Evolutionary conservation across 139 green algal genomes (phyloP), one percentile per base, ranked within the genome.

Genomic region (Nannochloris sp.): DNA sequence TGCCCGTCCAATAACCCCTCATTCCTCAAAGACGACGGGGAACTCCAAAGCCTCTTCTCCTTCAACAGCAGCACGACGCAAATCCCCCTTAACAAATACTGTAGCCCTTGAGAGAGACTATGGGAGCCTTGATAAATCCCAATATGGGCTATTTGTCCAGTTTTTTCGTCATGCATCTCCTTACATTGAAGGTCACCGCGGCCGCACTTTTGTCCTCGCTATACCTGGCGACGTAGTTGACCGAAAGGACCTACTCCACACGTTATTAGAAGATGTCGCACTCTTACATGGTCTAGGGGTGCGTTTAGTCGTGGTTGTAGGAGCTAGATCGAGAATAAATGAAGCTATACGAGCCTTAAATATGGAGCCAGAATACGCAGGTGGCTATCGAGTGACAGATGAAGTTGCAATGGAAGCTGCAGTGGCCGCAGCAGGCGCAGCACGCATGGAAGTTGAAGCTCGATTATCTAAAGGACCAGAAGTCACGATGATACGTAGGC

Each of bases 151-250:
- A 32, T 78, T 78, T 60, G 71, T 78, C 24, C 64, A 78, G 51
- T 78, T 78, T 51, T 78, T 78, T 44, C 47, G 71, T 4, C 71
- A 78, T 51, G 87, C 91, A 0, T 93, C 83, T 0, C 83, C 92
- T 6, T 98, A 98, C 73, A 97, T 98, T 8, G 83, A 85, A 54
- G 86, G 86, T 27, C 92, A 98, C 71, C 66, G 88, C 0, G 85
- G 75, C 0, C 75, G 81, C 24, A 94, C 87, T 0, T 97, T 98
- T 77, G 90, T 98, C 25, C 65, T 97, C 15, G 82, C 92, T n/a
- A 71, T 97, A 0, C 92, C 92, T n/a, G 92, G 92, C 4, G 83
- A 95, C 64, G 66, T 79, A 7, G 53, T 75, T 3, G 66, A 61
- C 27, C 30, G 64, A 13, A 62, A 70, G 27, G 60, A 71, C 30